Percentiles rank a stretch among this genome's conserved stretches.
These are phyloP conservation scores for Monosporascus sp. DNA, from an alignment of 2,329 filamentous ascomycete species.

Conservation along the genomic window DNA sequence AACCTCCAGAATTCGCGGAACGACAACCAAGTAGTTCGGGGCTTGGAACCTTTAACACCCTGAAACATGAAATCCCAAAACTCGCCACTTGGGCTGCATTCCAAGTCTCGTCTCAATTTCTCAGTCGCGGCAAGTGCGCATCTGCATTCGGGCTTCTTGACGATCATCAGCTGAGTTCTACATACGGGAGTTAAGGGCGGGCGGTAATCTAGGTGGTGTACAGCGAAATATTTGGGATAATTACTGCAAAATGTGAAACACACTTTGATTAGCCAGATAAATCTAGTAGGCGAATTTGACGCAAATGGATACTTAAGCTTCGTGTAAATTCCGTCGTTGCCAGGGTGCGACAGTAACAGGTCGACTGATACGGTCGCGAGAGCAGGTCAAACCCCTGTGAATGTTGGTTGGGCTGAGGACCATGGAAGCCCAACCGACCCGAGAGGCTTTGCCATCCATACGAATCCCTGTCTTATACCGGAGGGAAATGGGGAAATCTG, in stretches of 20 bases:
- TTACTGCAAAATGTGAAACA: background rate
- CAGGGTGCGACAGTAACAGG: too few relatives aligned
- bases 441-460: background rate
- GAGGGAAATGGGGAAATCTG: background rate
- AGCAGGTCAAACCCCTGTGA: background rate
- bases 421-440: background rate
- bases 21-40: background rate
- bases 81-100: background rate
- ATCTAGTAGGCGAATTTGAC: background rate
- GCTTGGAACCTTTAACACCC: background rate
- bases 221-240: background rate
- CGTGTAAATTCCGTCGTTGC: too few relatives aligned
- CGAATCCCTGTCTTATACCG: background rate
- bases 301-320: too few relatives aligned
- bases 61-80: background rate
- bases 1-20: background rate
- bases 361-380: too few relatives aligned
- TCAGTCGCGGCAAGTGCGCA: background rate
- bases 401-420: background rate
- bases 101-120: background rate
- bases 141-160: background rate
- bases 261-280: background rate
- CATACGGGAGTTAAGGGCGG: background rate
- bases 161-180: background rate
- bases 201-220: background rate